phyloP scores from a whole-genome alignment of 78 protist species.

The Diacronema lutheri region DNA sequence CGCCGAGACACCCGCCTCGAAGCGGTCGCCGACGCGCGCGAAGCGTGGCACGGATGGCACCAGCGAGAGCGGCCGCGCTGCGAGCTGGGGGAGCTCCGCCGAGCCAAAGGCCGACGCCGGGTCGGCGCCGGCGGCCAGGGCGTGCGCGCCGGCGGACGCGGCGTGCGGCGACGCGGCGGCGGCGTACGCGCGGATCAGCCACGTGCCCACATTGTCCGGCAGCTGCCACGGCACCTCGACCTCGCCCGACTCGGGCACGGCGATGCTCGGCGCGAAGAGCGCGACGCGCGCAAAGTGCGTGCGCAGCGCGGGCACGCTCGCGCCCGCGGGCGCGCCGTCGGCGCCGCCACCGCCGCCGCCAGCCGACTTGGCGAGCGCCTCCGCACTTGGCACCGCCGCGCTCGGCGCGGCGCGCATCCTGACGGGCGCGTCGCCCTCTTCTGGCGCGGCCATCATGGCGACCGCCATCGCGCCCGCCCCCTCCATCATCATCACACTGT shows the following conservation, averaged over 20 bases:
- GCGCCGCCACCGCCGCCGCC: not conserved
- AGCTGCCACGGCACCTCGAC: not conserved
- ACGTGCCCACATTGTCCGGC: constrained; percentile 20
- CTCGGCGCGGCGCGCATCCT: not conserved
- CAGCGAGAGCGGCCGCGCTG: not conserved
- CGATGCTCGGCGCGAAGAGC: not conserved
- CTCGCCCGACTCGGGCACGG: not conserved
- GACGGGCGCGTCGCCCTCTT: not conserved
- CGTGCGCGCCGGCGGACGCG: no score
- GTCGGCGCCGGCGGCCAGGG: no score
- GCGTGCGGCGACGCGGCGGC: not conserved
- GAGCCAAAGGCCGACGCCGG: no score
- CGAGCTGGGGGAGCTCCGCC: not conserved
- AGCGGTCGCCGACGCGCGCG: constrained; percentile 6
- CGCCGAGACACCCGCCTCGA: not conserved
- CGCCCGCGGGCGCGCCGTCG: not conserved
- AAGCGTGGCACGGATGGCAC: not conserved
- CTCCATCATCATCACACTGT: not conserved
- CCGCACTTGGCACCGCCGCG: not conserved
- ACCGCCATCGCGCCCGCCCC: not conserved
- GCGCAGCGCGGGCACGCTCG: not conserved
- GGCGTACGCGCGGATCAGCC: constrained; percentile 3
- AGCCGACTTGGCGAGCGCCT: not conserved
- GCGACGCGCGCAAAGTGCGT: not conserved
- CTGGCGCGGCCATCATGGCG: no score